Base-by-base conservation (phyloP, 1,284 basidiomycete species). In the Heterobasidion occidentale region DNA sequence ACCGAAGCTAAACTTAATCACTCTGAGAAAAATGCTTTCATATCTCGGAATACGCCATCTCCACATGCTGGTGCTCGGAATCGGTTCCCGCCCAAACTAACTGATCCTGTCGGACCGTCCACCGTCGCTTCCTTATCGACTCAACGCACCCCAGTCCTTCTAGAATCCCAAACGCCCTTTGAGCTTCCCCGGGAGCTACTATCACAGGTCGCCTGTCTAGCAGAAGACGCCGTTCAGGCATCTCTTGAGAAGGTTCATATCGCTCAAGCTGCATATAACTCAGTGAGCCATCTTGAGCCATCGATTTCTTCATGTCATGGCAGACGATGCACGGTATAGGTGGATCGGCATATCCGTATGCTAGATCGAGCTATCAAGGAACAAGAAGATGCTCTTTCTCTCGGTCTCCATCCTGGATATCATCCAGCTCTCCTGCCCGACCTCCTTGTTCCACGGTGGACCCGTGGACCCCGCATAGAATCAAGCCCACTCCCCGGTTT, bases 161-260 rank as follows among this genome's bases (percentile, higher is more conserved):
- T 27, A 27, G 27, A 27, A 27, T 27, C 3, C 4, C 27, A 27
- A 27, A 27, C 27, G 27, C 27, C 27, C 27, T 27, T 27, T 27
- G 27, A 27, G n/a, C n/a, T 42, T 11, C 38, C 77, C 4, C 77
- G 77, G 36, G 74, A 75, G 56, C 66, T 85, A 58, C 71, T 90
- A 46, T 73, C 78, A 17, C 74, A 76, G 49, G 77, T 89, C 51
- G 82, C 82, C 0, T 77, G 76, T 60, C 68, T 84, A 4, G 73
- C 78, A 9, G 85, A 87, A 61, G 82, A 86, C 55, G 67, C 81
- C 0, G 67, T 86, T 17, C 79, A 80, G 6, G 77, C 81, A 2
- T 80, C 83, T 9, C 81, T 87, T 61, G 89, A 91, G 67, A 90
- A 90, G 65, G 79, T 86, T 35, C 86, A 81, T 63, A 74, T 90